Base-by-base conservation (phyloP, 257 asterid species). In the Primulina tabacum region DNA sequence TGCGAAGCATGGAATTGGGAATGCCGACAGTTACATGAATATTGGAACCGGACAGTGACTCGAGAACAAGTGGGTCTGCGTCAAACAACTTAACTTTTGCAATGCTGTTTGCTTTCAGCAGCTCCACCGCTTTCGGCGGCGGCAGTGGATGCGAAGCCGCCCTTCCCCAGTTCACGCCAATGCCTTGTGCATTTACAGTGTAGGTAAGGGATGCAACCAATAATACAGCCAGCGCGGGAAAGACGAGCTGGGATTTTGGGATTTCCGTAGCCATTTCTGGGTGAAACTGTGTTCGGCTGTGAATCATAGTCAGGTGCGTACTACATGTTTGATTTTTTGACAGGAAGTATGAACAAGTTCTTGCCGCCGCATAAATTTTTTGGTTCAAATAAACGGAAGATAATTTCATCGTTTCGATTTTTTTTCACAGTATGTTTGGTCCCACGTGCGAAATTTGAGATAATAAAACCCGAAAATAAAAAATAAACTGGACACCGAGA, bases 151-250 rank as follows among this genome's bases (percentile, higher is more conserved):
- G 90, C 14, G 95, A 86, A 75, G 96, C 87, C 35, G 85, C 76
- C 77, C 82, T 87, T 68, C 95, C 98, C 98, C 98, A 92, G 86
- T 85, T 92, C 65, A 92, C 90, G 64, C 96, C 98, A 4, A 86
- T 34, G 63, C 80, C 87, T 32, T 73, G 73, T 12, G 70, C 84
- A 24, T 67, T 72, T 30, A 79, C 26, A 0, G 68, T 7, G 56
- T 56, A 32, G 28, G 78, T 56, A n/a, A 60, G 63, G 26, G 34
- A 60, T 17, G 57, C 14, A 6, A 77, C 28, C 0, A 70, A 30
- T 1, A 80, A 30, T 18, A 81, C 60, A 37, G 65, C 5, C 64
- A 69, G 29, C n/a, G 67, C 30, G 5, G 28, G 62, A 57, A 26
- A 24, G 59, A 79, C 50, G 75, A 60, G 73, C 2, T 59, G 59